A percentile compares a stretch with the other conserved stretches of the same genome.
Evolutionary conservation across 2,329 filamentous ascomycete species (phyloP).

Genomic region (Xylaria sp.): DNA sequence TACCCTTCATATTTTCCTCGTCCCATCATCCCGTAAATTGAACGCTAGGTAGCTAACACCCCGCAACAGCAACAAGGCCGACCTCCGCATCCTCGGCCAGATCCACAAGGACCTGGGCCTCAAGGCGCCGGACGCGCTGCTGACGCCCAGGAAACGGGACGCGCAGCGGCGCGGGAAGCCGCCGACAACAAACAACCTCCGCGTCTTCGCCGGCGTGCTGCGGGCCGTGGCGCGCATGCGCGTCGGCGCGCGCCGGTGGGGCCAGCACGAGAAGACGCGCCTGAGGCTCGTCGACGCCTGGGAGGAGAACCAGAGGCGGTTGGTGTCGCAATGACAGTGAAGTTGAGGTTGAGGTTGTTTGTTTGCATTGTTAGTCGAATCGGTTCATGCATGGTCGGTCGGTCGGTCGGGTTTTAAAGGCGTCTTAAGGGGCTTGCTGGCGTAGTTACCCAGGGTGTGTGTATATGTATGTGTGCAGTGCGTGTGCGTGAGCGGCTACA

Average conservation of each 20-base stretch:
- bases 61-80: slow-evolving; percentile 81
- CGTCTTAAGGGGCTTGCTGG: neutral
- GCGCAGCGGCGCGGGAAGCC: slow-evolving; percentile 15
- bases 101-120: slow-evolving; percentile 68
- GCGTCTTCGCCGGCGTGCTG: slow-evolving; percentile 50
- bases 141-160: slow-evolving; percentile 36
- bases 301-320: slow-evolving; percentile 37
- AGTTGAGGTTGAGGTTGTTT: slow-evolving; percentile 2
- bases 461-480: no score
- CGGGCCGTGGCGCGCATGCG: slow-evolving; percentile 57
- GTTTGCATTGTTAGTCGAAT: neutral
- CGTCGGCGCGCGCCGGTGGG: slow-evolving; percentile 53
- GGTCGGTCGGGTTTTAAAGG: neutral
- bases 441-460: neutral
- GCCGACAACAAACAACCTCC: slow-evolving; percentile 40
- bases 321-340: neutral
- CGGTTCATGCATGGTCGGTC: neutral
- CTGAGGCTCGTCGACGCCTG: slow-evolving; percentile 52
- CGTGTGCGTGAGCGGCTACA: no score
- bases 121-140: slow-evolving; percentile 36
- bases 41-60: slow-evolving; percentile 34
- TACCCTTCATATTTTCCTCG: neutral
- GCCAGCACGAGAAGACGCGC: slow-evolving; percentile 54
- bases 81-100: slow-evolving; percentile 80
- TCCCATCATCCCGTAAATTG: slow-evolving; percentile 2